phyloP scores from a whole-genome alignment of 805 yeast genomes.

The Metschnikowia cerradonensis region DNA sequence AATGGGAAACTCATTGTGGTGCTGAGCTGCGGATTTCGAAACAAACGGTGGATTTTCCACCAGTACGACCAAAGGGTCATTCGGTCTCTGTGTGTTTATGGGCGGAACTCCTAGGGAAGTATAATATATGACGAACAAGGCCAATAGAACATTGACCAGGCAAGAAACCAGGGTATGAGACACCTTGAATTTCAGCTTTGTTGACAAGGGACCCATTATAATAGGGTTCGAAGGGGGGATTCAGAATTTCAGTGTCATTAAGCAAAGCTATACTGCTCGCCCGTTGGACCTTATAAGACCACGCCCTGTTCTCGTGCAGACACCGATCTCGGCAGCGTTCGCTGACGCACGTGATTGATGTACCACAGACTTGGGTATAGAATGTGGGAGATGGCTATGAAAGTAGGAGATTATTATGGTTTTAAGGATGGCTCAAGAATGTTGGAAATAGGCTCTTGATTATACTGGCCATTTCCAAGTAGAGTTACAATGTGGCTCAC shows the following conservation, averaged over 20 bases:
- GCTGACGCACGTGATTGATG: too few relatives aligned
- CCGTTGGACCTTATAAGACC: background rate
- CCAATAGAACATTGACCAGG: background rate
- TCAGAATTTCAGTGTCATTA: background rate
- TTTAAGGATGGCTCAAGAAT: too few relatives aligned
- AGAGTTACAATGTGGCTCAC: too few relatives aligned
- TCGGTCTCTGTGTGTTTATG: background rate
- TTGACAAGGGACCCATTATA: background rate
- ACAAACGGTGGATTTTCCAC: background rate
- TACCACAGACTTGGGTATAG: too few relatives aligned
- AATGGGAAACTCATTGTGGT: constrained; percentile 18
- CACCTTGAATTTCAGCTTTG: background rate
- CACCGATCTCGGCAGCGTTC: too few relatives aligned
- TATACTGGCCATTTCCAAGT: too few relatives aligned
- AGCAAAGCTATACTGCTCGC: background rate
- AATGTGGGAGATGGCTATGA: too few relatives aligned
- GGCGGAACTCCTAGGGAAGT: background rate
- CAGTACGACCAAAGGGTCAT: background rate
- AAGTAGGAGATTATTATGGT: too few relatives aligned
- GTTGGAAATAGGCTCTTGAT: too few relatives aligned
- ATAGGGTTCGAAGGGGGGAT: background rate
- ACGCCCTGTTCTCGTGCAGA: too few relatives aligned
- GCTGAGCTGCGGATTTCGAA: background rate
- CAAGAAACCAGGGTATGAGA: background rate
- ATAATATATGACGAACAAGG: background rate